Conservation (phyloP, 2,329 filamentous ascomycete species). For the Biscogniauxia mediterranea region DNA sequence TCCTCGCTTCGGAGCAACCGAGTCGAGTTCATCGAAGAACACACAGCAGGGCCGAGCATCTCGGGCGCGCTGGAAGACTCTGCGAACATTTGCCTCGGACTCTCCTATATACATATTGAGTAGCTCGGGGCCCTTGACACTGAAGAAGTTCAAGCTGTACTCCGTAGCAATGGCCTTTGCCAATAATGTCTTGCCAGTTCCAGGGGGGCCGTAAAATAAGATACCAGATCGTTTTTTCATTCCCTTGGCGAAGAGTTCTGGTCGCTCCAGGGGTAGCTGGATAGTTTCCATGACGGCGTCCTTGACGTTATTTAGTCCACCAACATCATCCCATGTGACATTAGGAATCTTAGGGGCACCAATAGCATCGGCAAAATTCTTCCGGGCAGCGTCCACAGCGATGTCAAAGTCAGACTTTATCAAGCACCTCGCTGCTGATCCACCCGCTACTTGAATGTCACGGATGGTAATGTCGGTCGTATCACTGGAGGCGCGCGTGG, state of each 20-base stretch:
- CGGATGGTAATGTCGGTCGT: constrained; percentile 59
- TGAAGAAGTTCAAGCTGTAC: constrained; percentile 93
- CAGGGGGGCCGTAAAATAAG: constrained; percentile 86
- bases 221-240: constrained; percentile 98
- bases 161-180: constrained; percentile 93
- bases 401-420: constrained; percentile 82
- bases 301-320: constrained; percentile 89
- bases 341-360: constrained; percentile 98
- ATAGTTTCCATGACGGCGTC: constrained; percentile 97
- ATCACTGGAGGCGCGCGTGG: constrained; percentile 42
- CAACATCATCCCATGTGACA: constrained; percentile 94
- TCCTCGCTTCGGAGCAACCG: constrained; percentile 90
- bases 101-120: constrained; percentile 97
- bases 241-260: constrained; percentile 92
- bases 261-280: constrained; percentile 84
- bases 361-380: constrained; percentile 97
- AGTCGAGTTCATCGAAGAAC: constrained; percentile 92
- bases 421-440: constrained; percentile 72
- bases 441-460: constrained; percentile 87
- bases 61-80: constrained; percentile 82
- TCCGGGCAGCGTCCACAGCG: constrained; percentile 92
- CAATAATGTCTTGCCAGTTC: constrained; percentile 88
- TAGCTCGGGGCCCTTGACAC: constrained; percentile 85
- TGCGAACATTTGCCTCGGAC: constrained; percentile 85
- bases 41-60: constrained; percentile 87